A percentile compares a stretch with the other conserved stretches of the same genome.
Evolutionary conservation across 148 eudicot species (phyloP).

Genomic region (Cornus suecica): DNA sequence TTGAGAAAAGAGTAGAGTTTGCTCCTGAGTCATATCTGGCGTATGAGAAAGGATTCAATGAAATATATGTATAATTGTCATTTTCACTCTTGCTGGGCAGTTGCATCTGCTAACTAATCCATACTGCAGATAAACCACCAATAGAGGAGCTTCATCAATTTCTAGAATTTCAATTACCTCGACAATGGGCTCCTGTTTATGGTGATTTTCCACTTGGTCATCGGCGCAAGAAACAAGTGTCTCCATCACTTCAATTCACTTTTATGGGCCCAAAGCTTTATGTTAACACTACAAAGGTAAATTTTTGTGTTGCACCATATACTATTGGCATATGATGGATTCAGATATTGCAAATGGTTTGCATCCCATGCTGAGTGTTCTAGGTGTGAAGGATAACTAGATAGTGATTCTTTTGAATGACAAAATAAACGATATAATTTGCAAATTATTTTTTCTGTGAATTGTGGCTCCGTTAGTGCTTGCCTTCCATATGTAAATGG

Average conservation of each 20-base stretch:
- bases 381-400: not conserved
- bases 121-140: conserved; percentile 84
- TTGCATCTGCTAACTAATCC: conserved; percentile 12
- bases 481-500: too few relatives aligned
- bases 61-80: too few relatives aligned
- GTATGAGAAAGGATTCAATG: not conserved
- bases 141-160: conserved; percentile 85
- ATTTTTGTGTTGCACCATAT: not conserved
- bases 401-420: not conserved
- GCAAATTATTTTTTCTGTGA: not conserved
- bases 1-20: not conserved
- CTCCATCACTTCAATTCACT: conserved; percentile 54
- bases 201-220: conserved; percentile 85
- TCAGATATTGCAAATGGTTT: not conserved
- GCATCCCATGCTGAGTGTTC: not conserved
- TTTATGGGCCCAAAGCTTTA: conserved; percentile 49
- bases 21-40: not conserved
- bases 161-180: conserved; percentile 89
- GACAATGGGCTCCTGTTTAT: conserved; percentile 95
- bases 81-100: not conserved
- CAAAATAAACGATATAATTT: not conserved
- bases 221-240: conserved; percentile 62
- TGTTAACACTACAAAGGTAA: conserved; percentile 73
- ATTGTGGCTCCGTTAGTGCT: conserved; percentile 14
- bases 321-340: not conserved